These are phyloP conservation scores for Ziziphus jujuba DNA, from an alignment of 306 rosid species.

Conservation along the genomic window DNA sequence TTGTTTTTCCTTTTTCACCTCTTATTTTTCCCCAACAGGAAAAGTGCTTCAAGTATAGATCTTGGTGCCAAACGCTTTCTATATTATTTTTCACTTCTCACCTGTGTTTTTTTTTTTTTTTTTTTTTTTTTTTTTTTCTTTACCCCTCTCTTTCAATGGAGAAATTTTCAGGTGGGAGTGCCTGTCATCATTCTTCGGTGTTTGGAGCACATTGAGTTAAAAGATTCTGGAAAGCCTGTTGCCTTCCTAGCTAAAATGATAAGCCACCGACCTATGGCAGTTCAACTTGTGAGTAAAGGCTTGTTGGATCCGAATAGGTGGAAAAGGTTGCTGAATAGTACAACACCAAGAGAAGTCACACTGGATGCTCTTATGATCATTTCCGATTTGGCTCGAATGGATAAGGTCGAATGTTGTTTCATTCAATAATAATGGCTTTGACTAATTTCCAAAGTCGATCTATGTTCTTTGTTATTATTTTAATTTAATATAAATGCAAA, in stretches of 20 bases:
- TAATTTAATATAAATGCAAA: not conserved
- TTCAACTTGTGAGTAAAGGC: conserved; percentile 81
- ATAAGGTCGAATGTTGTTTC: conserved; percentile 64
- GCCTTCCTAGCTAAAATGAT: conserved; percentile 96
- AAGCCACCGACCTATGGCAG: conserved; percentile 69
- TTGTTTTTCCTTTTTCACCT: conserved; percentile 2
- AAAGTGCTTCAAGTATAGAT: not conserved
- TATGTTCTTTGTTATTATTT: not conserved
- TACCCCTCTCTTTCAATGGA: conserved; percentile 32
- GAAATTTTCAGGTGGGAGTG: conserved; percentile 75
- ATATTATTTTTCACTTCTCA: too few species aligned
- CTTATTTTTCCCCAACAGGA: not conserved
- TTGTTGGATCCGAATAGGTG: conserved; percentile 72
- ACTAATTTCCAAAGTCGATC: not conserved
- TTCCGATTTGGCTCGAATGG: conserved; percentile 98
- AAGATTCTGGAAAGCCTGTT: conserved; percentile 74
- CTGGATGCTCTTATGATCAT: conserved; percentile 82
- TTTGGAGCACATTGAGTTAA: conserved; percentile 65
- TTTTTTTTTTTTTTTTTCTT: too few species aligned
- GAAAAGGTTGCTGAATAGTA: conserved; percentile 66
- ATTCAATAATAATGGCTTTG: conserved; percentile 13
- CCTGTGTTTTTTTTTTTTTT: too few species aligned
- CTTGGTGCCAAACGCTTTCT: not conserved
- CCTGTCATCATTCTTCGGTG: conserved; percentile 69
- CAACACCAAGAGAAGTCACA: conserved; percentile 69